phyloP scores from a whole-genome alignment of 768 basidiomycete genomes.

The Pisolithus marmoratus region DNA sequence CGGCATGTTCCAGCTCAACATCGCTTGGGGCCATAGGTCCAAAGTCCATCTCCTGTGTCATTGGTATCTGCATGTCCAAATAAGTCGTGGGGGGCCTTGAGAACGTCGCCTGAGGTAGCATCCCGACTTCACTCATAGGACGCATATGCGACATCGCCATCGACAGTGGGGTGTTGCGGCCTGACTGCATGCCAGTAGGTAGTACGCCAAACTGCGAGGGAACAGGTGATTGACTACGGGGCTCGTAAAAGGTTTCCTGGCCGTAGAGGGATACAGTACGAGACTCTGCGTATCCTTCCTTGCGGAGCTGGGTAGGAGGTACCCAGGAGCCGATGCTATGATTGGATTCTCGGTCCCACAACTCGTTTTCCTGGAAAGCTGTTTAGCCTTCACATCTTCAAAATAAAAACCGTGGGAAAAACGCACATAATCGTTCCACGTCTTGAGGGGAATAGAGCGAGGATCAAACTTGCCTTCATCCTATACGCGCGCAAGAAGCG shows the following conservation, averaged over 20 bases:
- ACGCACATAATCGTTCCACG: conserved; percentile 92
- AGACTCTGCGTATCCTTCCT: conserved; percentile 73
- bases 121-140: conserved; percentile 26
- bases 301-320: conserved; percentile 65
- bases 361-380: conserved; percentile 76
- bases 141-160: conserved; percentile 23
- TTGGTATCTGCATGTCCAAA: conserved; percentile 64
- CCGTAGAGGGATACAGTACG: conserved; percentile 79
- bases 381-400: conserved; percentile 1
- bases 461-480: conserved; percentile 99
- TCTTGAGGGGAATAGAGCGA: conserved; percentile 87
- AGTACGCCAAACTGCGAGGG: conserved; percentile 57
- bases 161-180: conserved; percentile 67
- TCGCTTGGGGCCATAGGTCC: conserved; percentile 51
- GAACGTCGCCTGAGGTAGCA: conserved; percentile 55
- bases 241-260: conserved; percentile 83
- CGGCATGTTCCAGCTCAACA: conserved; percentile 65
- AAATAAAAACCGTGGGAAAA: background rate
- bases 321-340: conserved; percentile 94
- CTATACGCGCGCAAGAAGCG: conserved; percentile 33
- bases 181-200: conserved; percentile 71
- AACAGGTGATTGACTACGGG: conserved; percentile 65
- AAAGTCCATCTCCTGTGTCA: conserved; percentile 41
- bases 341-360: conserved; percentile 97
- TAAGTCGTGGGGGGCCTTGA: conserved; percentile 75